Evolutionary conservation across 106 monocot species (phyloP).

Genomic region (Phalaenopsis equestris): DNA sequence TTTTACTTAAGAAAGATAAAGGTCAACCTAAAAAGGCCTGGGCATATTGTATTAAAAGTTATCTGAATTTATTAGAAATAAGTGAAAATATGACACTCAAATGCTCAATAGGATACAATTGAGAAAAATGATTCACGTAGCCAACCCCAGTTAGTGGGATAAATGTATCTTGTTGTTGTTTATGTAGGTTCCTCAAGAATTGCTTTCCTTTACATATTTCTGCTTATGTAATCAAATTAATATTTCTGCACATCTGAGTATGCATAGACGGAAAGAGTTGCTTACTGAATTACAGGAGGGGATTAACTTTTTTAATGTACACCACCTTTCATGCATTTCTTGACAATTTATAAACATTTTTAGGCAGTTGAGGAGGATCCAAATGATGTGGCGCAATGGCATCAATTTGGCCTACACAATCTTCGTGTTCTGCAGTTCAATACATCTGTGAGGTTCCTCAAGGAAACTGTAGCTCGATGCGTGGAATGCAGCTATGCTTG

Average conservation of each 20-base stretch:
- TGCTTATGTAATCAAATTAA: background rate
- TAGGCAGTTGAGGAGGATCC: constrained; percentile 90
- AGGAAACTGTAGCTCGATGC: constrained; percentile 62
- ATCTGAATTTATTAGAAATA: too few species aligned
- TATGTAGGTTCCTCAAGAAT: background rate
- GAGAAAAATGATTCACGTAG: too few species aligned
- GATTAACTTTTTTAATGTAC: background rate
- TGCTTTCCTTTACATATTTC: background rate
- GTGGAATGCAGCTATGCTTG: constrained; percentile 76
- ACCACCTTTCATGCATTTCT: background rate
- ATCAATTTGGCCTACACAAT: constrained; percentile 91
- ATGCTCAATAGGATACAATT: too few species aligned
- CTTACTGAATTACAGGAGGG: background rate
- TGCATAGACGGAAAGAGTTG: background rate
- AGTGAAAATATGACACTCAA: too few species aligned
- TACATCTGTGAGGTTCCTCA: constrained; percentile 63
- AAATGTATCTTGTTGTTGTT: background rate
- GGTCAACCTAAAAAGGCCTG: too few species aligned
- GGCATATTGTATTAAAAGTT: too few species aligned
- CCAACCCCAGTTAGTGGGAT: too few species aligned
- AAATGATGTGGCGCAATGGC: constrained; percentile 90
- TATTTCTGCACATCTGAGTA: background rate
- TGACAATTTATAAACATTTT: background rate
- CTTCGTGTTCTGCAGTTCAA: constrained; percentile 71
- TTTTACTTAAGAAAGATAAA: too few species aligned